Base-by-base conservation (phyloP, 345 rosid genomes). In the Atalantia buxifolia region DNA sequence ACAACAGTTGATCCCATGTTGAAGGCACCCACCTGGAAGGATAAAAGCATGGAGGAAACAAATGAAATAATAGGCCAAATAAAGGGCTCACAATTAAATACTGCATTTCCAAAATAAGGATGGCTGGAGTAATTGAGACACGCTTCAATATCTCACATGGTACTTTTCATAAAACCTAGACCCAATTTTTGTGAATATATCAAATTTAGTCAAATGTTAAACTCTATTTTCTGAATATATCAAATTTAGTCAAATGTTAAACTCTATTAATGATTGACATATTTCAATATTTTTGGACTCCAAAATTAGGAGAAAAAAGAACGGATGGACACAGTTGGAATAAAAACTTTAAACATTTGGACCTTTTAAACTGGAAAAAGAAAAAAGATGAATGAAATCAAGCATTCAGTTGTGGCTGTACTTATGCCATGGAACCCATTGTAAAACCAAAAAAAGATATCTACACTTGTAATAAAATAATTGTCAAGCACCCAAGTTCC, bases 1-100 rank as follows among this genome's bases (percentile, higher is more conserved):
- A 96, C 99, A 10, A 94, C 98, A 0, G 98, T 94, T 2, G 98
- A 96, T 81, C 99, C 98, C 94, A 92, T 87, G 87, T 94, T 91
- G 86, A 96, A 92, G 57, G 84, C 98, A 71, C 87, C 99, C 25
- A 96, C 82, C 98, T 93, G 87, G 65, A 77, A 80, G 27, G 36
- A 31, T 53, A 7, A 68, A 7, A 76, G 76, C 72, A 67, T 16
- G 21, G 64, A 22, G 33, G 35, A 50, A 24, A 60, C 36, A 3
- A 45, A 67, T n/a, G 66, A 38, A 76, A 50, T 66, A n/a, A 66
- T 30, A 24, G n/a, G 36, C 45, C 28, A 27, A 28, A 2, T 50
- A 28, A 25, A 27, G n/a, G 28, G 40, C 25, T 50, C 24, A 18
- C 16, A 22, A 45, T 12, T 18, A 45, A 45, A 45, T 38, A 31